phyloP scores from a whole-genome alignment of 768 basidiomycete genomes.

The Crassisporium funariophilum region DNA sequence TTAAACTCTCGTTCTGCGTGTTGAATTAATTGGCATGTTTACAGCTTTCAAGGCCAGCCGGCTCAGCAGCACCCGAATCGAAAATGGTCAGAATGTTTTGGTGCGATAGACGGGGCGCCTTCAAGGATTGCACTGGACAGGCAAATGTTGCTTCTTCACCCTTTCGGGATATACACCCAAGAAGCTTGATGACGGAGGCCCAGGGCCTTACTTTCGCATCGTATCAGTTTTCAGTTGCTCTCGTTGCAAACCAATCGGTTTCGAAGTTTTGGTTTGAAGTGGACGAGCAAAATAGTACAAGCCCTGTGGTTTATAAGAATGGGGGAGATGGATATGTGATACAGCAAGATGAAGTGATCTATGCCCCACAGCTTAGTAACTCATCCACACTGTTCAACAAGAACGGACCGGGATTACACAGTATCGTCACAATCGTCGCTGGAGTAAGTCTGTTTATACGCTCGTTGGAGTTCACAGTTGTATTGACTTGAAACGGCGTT shows the following conservation, averaged over 20 bases:
- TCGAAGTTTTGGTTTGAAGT: too few relatives aligned
- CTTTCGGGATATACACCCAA: too few relatives aligned
- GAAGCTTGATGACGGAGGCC: too few relatives aligned
- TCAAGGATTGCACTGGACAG: not conserved
- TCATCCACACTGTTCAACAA: conserved; percentile 16
- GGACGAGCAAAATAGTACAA: too few relatives aligned
- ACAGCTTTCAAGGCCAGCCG: conserved; percentile 28
- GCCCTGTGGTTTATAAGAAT: conserved; percentile 31
- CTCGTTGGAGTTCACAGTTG: too few relatives aligned
- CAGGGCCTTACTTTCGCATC: conserved; percentile 23
- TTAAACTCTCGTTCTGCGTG: conserved; percentile 19
- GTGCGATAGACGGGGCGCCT: conserved; percentile 22
- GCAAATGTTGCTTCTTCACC: conserved; percentile 23
- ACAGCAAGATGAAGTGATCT: conserved; percentile 35
- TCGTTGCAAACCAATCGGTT: too few relatives aligned
- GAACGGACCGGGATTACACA: conserved; percentile 30
- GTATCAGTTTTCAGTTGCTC: conserved; percentile 35
- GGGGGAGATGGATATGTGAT: conserved; percentile 32
- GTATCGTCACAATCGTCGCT: conserved; percentile 7
- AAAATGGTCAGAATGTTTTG: too few relatives aligned
- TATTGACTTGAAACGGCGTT: too few relatives aligned
- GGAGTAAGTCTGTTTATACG: too few relatives aligned
- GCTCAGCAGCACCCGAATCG: too few relatives aligned
- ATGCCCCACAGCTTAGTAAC: conserved; percentile 30
- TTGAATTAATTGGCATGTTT: conserved; percentile 13